phyloP scores from a whole-genome alignment of 352 stramenopile species.

The Aphanomyces euteiches region DNA sequence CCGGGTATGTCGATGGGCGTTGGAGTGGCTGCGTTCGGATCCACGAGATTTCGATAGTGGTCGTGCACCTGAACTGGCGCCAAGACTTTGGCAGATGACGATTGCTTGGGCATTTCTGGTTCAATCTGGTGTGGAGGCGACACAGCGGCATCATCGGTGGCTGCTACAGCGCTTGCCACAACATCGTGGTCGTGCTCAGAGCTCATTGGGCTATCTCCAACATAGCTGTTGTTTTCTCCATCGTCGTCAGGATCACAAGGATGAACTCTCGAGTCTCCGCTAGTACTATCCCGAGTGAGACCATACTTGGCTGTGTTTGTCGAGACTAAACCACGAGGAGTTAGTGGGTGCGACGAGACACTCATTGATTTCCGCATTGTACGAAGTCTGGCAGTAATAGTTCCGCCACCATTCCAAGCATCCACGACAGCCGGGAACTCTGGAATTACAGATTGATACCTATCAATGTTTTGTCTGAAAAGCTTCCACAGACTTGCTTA shows the following conservation, averaged over 20 bases:
- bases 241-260: neutral
- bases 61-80: neutral
- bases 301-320: neutral
- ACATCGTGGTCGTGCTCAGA: neutral
- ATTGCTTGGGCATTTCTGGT: slow-evolving; percentile 29
- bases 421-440: slow-evolving; percentile 6
- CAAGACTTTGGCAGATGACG: slow-evolving; percentile 34
- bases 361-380: slow-evolving; percentile 14
- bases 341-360: neutral
- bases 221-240: slow-evolving; percentile 25
- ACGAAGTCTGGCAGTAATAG: no score
- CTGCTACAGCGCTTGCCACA: slow-evolving; percentile 45
- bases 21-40: no score
- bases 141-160: slow-evolving; percentile 34
- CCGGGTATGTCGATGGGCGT: no score
- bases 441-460: slow-evolving; percentile 8
- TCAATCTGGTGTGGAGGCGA: slow-evolving; percentile 48
- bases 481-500: neutral
- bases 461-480: neutral
- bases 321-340: neutral
- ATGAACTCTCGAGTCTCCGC: neutral
- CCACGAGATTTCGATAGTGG: neutral
- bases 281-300: neutral
- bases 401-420: slow-evolving; percentile 3
- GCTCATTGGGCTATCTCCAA: neutral